phyloP scores from a whole-genome alignment of 768 basidiomycete genomes.

The Piloderma croceum region DNA sequence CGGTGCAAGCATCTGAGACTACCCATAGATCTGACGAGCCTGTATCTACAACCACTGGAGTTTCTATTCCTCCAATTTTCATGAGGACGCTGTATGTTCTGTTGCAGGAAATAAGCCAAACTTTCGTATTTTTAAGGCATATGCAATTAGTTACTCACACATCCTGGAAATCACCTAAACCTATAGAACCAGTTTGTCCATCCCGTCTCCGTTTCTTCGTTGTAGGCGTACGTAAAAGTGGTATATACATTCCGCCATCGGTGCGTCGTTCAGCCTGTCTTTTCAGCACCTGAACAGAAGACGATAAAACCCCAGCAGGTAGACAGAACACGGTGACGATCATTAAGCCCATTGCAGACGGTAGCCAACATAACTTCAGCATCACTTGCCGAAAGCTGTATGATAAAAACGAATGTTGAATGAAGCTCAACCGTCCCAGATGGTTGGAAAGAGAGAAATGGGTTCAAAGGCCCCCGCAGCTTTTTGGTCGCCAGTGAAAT shows the following conservation, averaged over 20 bases:
- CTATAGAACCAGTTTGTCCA: constrained; percentile 35
- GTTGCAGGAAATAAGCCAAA: background rate
- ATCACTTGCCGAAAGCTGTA: too few relatives aligned
- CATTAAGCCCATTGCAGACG: too few relatives aligned
- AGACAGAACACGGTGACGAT: background rate
- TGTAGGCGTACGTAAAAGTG: background rate
- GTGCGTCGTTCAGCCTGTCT: background rate
- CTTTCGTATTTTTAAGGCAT: background rate
- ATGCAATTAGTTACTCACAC: constrained; percentile 38
- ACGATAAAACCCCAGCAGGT: background rate
- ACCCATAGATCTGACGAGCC: constrained; percentile 80
- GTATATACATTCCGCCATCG: background rate
- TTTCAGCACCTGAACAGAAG: background rate
- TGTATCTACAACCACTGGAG: constrained; percentile 62
- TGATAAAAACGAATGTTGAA: too few relatives aligned
- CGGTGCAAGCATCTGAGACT: constrained; percentile 49
- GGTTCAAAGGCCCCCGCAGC: too few relatives aligned
- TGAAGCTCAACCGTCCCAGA: too few relatives aligned
- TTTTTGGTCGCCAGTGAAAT: too few relatives aligned
- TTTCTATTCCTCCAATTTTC: constrained; percentile 45
- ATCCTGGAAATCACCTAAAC: constrained; percentile 58
- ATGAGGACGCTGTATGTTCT: constrained; percentile 64
- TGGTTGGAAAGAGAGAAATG: too few relatives aligned
- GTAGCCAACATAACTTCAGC: too few relatives aligned
- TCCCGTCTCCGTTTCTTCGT: constrained; percentile 19